Conservation (phyloP, 345 rosid genomes). For the Anastatica hierochuntica region DNA sequence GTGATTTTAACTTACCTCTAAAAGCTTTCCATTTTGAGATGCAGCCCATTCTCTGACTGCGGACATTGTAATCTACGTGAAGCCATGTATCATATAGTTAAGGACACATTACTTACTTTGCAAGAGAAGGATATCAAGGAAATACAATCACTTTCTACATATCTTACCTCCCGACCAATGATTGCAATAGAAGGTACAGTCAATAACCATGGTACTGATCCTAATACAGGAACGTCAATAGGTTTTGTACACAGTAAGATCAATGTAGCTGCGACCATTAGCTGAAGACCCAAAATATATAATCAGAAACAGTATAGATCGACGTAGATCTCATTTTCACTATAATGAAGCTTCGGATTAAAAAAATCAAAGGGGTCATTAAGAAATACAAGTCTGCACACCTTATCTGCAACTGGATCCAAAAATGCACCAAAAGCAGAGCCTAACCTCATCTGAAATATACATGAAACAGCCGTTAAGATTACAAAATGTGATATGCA, state of each 20-base stretch:
- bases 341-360: not conserved
- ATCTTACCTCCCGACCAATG: constrained; percentile 87
- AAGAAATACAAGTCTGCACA: constrained; percentile 32
- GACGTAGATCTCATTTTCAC: not conserved
- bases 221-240: constrained; percentile 42
- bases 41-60: constrained; percentile 99
- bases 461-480: constrained; percentile 4
- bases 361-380: not conserved
- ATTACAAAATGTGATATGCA: not conserved
- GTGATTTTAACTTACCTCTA: constrained; percentile 47
- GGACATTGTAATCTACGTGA: constrained; percentile 85
- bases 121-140: not conserved
- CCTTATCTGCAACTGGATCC: constrained; percentile 99
- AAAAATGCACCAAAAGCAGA: constrained; percentile 94
- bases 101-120: not conserved
- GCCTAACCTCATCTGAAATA: constrained; percentile 70
- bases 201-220: constrained; percentile 65
- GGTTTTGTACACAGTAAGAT: constrained; percentile 82
- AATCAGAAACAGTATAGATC: not conserved
- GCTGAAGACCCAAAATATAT: constrained; percentile 39
- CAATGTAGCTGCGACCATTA: constrained; percentile 95
- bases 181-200: constrained; percentile 87
- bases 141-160: not conserved
- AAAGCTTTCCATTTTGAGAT: constrained; percentile 71
- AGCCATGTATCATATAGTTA: not conserved